Evolutionary conservation across 2,329 filamentous ascomycete species (phyloP).

Genomic region (Ophiostoma novo-ulmi): DNA sequence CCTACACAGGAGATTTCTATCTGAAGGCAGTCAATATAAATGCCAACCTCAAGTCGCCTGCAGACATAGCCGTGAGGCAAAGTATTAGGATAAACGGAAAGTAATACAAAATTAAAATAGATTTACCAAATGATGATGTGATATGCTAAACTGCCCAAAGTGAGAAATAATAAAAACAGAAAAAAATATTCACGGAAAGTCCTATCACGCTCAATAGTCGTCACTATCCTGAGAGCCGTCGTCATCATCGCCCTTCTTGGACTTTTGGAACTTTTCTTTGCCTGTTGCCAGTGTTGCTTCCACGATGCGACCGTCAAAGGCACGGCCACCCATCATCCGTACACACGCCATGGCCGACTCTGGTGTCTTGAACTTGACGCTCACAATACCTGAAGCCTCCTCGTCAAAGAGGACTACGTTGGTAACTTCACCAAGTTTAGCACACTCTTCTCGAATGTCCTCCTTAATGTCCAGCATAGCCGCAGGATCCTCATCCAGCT

Average conservation of each 20-base stretch:
- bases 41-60: not conserved
- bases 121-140: not conserved
- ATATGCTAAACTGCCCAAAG: not conserved
- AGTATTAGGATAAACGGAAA: not conserved
- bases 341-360: conserved; percentile 70
- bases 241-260: conserved; percentile 28
- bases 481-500: conserved; percentile 78
- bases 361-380: conserved; percentile 70
- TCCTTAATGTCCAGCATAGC: conserved; percentile 88
- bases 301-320: conserved; percentile 67
- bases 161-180: not conserved
- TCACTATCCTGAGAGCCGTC: conserved; percentile 23
- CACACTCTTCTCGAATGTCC: conserved; percentile 85
- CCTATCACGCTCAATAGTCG: not conserved
- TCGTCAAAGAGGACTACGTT: conserved; percentile 88
- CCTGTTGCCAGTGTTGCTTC: conserved; percentile 67
- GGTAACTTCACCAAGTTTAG: conserved; percentile 79
- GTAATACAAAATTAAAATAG: not conserved
- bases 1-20: not conserved
- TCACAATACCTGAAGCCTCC: conserved; percentile 78
- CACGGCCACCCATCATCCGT: conserved; percentile 70
- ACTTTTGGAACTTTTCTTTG: conserved; percentile 53
- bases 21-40: not conserved
- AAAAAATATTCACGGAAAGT: not conserved
- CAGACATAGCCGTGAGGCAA: too few relatives aligned